Evolutionary conservation across 768 basidiomycete species (phyloP).

Genomic region (Pleurotus tuoliensis): DNA sequence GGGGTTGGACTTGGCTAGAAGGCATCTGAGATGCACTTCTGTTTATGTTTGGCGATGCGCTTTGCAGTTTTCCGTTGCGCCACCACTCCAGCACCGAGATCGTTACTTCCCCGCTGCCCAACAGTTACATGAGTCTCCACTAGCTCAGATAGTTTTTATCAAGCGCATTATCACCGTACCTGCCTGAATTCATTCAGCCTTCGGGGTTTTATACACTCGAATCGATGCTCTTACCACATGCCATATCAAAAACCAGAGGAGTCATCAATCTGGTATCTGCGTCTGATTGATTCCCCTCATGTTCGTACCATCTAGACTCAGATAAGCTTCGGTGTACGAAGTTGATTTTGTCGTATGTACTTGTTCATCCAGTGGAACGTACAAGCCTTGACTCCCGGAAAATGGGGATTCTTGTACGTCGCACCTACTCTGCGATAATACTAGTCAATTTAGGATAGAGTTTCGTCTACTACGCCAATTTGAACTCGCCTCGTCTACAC

Average conservation of each 20-base stretch:
- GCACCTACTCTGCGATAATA: slow-evolving; percentile 64
- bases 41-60: slow-evolving; percentile 12
- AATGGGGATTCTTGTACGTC: slow-evolving; percentile 72
- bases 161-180: too few species aligned
- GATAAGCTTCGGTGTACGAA: not conserved
- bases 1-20: slow-evolving; percentile 14
- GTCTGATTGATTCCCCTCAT: slow-evolving; percentile 21
- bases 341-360: slow-evolving; percentile 20
- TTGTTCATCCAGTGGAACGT: slow-evolving; percentile 50
- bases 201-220: too few species aligned
- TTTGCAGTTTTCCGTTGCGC: slow-evolving; percentile 29
- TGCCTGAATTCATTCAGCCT: too few species aligned
- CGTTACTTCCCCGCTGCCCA: slow-evolving; percentile 59
- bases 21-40: slow-evolving; percentile 13
- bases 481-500: slow-evolving; percentile 32
- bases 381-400: slow-evolving; percentile 57
- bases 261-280: not conserved
- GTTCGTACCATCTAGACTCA: slow-evolving; percentile 32
- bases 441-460: slow-evolving; percentile 19
- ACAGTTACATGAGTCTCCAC: too few species aligned
- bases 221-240: slow-evolving; percentile 28
- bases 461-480: slow-evolving; percentile 55
- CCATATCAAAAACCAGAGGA: slow-evolving; percentile 55
- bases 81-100: slow-evolving; percentile 61
- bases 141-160: too few species aligned